Percentiles rank a stretch among this genome's conserved stretches.
These are phyloP conservation scores for Candida dajiaensis DNA, from an alignment of 805 yeast species.

Conservation along the genomic window DNA sequence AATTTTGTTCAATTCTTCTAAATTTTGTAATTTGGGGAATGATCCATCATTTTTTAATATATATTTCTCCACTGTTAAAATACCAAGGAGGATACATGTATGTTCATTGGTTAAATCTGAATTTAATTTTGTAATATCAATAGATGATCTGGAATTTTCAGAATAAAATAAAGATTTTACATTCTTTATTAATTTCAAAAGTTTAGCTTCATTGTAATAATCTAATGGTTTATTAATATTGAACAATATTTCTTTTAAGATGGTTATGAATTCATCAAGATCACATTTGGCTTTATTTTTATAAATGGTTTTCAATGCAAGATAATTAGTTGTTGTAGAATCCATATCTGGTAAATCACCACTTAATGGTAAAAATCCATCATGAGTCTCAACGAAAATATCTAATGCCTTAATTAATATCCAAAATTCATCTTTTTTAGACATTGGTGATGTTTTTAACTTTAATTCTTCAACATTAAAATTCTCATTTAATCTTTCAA, in stretches of 20 bases:
- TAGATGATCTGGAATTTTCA: not conserved
- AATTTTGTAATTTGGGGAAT: not conserved
- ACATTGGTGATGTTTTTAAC: not conserved
- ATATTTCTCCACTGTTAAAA: not conserved
- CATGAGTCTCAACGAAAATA: constrained; percentile 36
- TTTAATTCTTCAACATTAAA: not conserved
- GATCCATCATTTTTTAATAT: not conserved
- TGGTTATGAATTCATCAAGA: constrained; percentile 30
- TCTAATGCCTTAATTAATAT: constrained; percentile 47
- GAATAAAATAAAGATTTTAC: constrained; percentile 36
- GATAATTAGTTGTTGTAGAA: constrained; percentile 59
- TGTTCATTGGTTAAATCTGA: constrained; percentile 1
- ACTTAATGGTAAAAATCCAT: constrained; percentile 53
- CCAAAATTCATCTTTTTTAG: constrained; percentile 48
- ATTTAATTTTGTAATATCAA: not conserved
- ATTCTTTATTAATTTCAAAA: constrained; percentile 37
- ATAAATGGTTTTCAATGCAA: constrained; percentile 53
- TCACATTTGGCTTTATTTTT: constrained; percentile 49
- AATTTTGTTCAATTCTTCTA: not conserved
- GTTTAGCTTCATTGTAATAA: not conserved
- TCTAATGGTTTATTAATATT: constrained; percentile 22
- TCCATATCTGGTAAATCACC: constrained; percentile 89
- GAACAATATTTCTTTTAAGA: constrained; percentile 27
- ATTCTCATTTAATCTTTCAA: constrained; percentile 17
- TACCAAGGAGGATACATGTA: not conserved